phyloP scores from a whole-genome alignment of 495 filamentous ascomycete genomes.

The Aspergillus biplanus region DNA sequence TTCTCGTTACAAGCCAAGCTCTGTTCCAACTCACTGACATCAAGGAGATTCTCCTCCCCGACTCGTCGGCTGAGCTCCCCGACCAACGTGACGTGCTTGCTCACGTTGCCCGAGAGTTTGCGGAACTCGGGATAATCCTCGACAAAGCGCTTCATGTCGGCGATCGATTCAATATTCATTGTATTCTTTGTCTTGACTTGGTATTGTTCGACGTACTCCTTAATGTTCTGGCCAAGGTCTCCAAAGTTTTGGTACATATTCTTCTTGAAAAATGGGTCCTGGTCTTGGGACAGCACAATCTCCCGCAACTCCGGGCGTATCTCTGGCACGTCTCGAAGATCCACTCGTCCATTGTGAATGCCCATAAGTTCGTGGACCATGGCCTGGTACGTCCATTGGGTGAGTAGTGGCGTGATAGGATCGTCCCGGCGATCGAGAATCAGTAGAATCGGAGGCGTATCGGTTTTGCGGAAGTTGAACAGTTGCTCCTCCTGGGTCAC shows the following conservation, averaged over 20 bases:
- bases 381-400: slow-evolving; percentile 98
- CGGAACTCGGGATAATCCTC: slow-evolving; percentile 98
- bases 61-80: slow-evolving; percentile 89
- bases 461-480: slow-evolving; percentile 94
- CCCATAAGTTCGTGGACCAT: slow-evolving; percentile 98
- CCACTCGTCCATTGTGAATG: slow-evolving; percentile 89
- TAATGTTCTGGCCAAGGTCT: slow-evolving; percentile 95
- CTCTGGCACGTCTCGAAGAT: slow-evolving; percentile 84
- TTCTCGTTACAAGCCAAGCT: slow-evolving; percentile 97
- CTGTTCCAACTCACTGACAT: slow-evolving; percentile 96
- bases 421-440: slow-evolving; percentile 93
- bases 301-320: slow-evolving; percentile 90
- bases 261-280: slow-evolving; percentile 99
- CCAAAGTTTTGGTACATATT: slow-evolving; percentile 99
- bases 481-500: slow-evolving; percentile 95
- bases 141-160: slow-evolving; percentile 98
- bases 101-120: slow-evolving; percentile 95
- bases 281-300: slow-evolving; percentile 94
- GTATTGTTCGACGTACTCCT: slow-evolving; percentile 97
- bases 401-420: slow-evolving; percentile 91
- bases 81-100: slow-evolving; percentile 96
- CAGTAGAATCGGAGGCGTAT: slow-evolving; percentile 91
- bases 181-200: slow-evolving; percentile 92
- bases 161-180: slow-evolving; percentile 93
- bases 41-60: slow-evolving; percentile 79